phyloP scores from a whole-genome alignment of 2,329 filamentous ascomycete species.

The Aureobasidium sp. region DNA sequence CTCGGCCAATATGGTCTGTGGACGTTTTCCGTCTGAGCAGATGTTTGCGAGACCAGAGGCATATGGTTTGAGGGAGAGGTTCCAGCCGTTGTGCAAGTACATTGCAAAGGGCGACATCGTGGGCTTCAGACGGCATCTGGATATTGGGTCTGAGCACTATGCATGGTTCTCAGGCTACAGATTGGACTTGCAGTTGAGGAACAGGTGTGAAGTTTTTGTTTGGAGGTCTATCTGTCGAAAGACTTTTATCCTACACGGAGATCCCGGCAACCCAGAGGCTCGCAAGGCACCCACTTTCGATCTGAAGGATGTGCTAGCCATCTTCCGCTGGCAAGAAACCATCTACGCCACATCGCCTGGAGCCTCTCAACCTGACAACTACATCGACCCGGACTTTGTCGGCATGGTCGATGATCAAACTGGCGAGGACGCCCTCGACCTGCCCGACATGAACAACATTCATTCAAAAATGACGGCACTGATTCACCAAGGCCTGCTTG shows the following conservation, averaged over 20 bases:
- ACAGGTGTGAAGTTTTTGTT: conserved; percentile 69
- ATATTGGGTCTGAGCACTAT: conserved; percentile 43
- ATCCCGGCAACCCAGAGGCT: conserved; percentile 50
- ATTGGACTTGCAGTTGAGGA: conserved; percentile 65
- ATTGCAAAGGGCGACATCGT: conserved; percentile 67
- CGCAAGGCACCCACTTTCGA: conserved; percentile 64
- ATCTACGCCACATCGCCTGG: conserved; percentile 22
- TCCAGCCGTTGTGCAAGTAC: conserved; percentile 62
- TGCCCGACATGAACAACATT: conserved; percentile 53
- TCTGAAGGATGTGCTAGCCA: conserved; percentile 56
- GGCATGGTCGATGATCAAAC: conserved; percentile 19
- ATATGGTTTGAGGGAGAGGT: conserved; percentile 53
- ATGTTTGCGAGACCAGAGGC: conserved; percentile 67
- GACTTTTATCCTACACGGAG: conserved; percentile 69
- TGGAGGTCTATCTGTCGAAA: conserved; percentile 76
- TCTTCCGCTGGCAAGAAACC: conserved; percentile 56
- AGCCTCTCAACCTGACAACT: conserved; percentile 28
- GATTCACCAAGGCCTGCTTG: conserved; percentile 69
- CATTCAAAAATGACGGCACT: conserved; percentile 70
- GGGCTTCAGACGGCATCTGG: conserved; percentile 61
- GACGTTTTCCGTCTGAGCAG: conserved; percentile 62
- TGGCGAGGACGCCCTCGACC: conserved; percentile 9
- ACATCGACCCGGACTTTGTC: conserved; percentile 39
- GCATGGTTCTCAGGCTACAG: conserved; percentile 69
- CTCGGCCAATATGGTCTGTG: conserved; percentile 72